These are phyloP conservation scores for Geum urbanum DNA, from an alignment of 306 rosid species.

Conservation along the genomic window DNA sequence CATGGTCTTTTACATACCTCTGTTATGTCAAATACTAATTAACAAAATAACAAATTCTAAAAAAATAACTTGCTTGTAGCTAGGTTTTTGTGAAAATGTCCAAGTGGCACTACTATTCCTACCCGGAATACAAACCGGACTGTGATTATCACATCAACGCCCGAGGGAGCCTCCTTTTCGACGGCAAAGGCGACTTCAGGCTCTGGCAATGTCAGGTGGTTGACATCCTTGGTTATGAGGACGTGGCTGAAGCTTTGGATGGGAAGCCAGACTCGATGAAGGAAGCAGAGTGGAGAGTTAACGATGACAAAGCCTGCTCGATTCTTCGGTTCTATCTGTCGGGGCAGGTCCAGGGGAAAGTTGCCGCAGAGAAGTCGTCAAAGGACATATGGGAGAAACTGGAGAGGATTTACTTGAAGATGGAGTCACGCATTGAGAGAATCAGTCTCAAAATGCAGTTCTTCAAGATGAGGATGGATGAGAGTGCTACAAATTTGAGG, in stretches of 20 bases:
- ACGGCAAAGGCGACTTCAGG: not conserved
- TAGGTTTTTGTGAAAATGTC: not conserved
- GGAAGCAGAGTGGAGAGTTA: not conserved
- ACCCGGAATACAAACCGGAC: not conserved
- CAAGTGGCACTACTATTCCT: not conserved
- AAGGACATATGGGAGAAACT: constrained; percentile 4
- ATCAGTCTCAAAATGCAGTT: not conserved
- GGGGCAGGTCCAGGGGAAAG: not conserved
- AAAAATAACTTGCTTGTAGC: no score
- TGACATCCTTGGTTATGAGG: not conserved
- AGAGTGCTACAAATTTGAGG: not conserved
- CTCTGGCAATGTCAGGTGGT: not conserved
- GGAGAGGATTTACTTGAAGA: constrained; percentile 2
- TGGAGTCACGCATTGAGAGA: not conserved
- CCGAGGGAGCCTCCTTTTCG: not conserved
- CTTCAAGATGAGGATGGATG: not conserved
- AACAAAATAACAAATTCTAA: no score
- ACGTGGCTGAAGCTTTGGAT: not conserved
- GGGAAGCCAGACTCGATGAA: not conserved
- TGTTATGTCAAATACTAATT: no score
- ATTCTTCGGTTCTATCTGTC: constrained; percentile 1
- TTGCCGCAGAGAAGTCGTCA: not conserved
- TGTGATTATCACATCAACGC: not conserved
- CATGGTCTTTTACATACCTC: no score
- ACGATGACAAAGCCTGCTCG: not conserved